phyloP scores from a whole-genome alignment of 495 filamentous ascomycete species.

The Tricharina praecox region DNA sequence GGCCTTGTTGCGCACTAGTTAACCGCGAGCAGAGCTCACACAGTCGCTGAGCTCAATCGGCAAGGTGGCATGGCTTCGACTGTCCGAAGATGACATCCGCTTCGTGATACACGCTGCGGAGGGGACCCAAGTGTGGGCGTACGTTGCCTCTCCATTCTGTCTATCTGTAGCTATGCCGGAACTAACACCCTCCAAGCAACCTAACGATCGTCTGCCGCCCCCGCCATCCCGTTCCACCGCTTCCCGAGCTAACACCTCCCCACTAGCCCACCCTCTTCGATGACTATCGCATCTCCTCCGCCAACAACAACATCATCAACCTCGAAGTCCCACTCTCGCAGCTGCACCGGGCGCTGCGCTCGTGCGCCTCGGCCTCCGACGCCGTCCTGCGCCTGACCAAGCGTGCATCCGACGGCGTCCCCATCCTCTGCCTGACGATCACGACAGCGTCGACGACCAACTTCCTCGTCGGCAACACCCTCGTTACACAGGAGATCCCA shows the following conservation, averaged over 20 bases:
- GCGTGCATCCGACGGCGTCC: slow-evolving; percentile 51
- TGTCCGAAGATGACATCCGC: slow-evolving; percentile 67
- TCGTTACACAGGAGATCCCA: slow-evolving; percentile 89
- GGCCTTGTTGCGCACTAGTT: slow-evolving; percentile 6
- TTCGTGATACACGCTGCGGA: slow-evolving; percentile 78
- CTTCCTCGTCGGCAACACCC: slow-evolving; percentile 10
- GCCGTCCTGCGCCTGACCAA: slow-evolving; percentile 82
- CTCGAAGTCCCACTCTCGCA: slow-evolving; percentile 73
- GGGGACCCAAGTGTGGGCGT: slow-evolving; percentile 96
- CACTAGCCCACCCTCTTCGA: slow-evolving; percentile 69
- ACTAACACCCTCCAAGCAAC: not conserved
- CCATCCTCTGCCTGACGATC: slow-evolving; percentile 73
- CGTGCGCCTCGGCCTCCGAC: slow-evolving; percentile 55
- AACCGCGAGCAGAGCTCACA: slow-evolving; percentile 46
- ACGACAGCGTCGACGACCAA: slow-evolving; percentile 37
- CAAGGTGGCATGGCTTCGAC: slow-evolving; percentile 83
- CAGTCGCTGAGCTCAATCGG: slow-evolving; percentile 74
- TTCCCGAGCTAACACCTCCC: slow-evolving; percentile 3
- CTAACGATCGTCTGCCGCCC: slow-evolving; percentile 7
- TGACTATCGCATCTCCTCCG: slow-evolving; percentile 71
- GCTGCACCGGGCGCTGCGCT: slow-evolving; percentile 72
- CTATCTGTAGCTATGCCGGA: not conserved
- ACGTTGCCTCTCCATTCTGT: slow-evolving; percentile 28
- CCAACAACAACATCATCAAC: slow-evolving; percentile 75
- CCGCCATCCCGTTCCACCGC: not conserved